Evolutionary conservation across 116 monocot species (phyloP).

Genomic region (Zostera marina): DNA sequence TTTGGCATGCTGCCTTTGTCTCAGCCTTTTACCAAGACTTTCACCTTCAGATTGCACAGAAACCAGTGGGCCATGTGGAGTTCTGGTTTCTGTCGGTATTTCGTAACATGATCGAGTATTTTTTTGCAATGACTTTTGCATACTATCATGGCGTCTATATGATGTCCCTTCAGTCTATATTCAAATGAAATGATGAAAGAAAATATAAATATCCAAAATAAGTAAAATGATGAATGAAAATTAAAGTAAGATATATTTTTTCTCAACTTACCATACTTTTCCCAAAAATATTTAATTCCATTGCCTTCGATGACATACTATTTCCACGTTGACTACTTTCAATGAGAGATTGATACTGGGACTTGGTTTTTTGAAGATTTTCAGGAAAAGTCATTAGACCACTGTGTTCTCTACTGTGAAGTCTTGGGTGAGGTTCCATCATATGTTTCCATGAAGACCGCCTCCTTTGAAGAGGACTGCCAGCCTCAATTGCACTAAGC

Average conservation of each 20-base stretch:
- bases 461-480: conserved; percentile 20
- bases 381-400: conserved; percentile 91
- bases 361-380: conserved; percentile 27
- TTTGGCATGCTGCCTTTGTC: conserved; percentile 8
- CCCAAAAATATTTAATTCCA: conserved; percentile 83
- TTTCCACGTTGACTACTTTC: conserved; percentile 13
- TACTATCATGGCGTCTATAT: conserved; percentile 11
- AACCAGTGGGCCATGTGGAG: conserved; percentile 17
- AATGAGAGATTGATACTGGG: conserved; percentile 13
- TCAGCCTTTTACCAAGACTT: conserved; percentile 20
- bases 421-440: conserved; percentile 19
- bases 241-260: too few species aligned
- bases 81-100: conserved; percentile 20
- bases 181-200: conserved; percentile 1
- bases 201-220: not conserved
- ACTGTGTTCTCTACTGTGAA: conserved; percentile 34
- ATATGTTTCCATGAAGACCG: conserved; percentile 19
- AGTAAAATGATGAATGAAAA: not conserved
- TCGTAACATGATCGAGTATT: conserved; percentile 35
- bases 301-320: conserved; percentile 57
- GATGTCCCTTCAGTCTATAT: conserved; percentile 11
- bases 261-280: conserved; percentile 42
- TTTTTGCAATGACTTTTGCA: conserved; percentile 8
- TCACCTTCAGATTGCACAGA: conserved; percentile 69
- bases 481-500: conserved; percentile 22